Conservation (phyloP, 2,329 filamentous ascomycete genomes). For the Fusarium torreyae region DNA sequence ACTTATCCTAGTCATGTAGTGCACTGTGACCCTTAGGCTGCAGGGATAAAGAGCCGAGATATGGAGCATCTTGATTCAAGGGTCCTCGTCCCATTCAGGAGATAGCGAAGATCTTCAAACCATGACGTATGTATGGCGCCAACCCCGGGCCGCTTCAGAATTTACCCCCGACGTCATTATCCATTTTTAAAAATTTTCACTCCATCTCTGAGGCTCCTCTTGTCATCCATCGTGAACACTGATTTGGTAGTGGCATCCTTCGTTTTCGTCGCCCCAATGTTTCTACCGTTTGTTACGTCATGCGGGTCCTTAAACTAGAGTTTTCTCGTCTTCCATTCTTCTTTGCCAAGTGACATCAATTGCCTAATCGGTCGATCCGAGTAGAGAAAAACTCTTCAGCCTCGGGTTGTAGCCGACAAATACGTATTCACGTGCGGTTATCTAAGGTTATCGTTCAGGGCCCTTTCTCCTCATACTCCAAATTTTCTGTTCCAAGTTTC, state of each 20-base stretch:
- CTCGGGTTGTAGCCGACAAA: background rate
- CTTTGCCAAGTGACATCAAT: slow-evolving; percentile 12
- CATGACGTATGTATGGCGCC: slow-evolving; percentile 19
- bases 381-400: slow-evolving; percentile 9
- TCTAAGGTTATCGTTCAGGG: slow-evolving; percentile 34
- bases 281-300: slow-evolving; percentile 21
- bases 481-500: slow-evolving; percentile 20
- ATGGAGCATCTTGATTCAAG: slow-evolving; percentile 27
- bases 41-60: slow-evolving; percentile 35
- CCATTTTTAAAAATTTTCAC: slow-evolving; percentile 33
- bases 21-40: background rate
- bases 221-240: background rate
- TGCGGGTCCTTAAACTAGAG: slow-evolving; percentile 21
- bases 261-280: background rate
- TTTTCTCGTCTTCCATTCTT: background rate
- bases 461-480: slow-evolving; percentile 11
- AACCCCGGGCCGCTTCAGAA: slow-evolving; percentile 6
- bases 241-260: background rate
- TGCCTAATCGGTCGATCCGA: background rate
- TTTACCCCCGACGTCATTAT: slow-evolving; percentile 21
- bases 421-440: slow-evolving; percentile 18
- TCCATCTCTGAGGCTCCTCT: background rate
- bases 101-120: slow-evolving; percentile 27
- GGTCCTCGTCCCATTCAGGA: slow-evolving; percentile 25
- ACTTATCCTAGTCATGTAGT: slow-evolving; percentile 27